Base-by-base conservation (phyloP, 2,329 filamentous ascomycete genomes). In the Xylariaceae sp. region DNA sequence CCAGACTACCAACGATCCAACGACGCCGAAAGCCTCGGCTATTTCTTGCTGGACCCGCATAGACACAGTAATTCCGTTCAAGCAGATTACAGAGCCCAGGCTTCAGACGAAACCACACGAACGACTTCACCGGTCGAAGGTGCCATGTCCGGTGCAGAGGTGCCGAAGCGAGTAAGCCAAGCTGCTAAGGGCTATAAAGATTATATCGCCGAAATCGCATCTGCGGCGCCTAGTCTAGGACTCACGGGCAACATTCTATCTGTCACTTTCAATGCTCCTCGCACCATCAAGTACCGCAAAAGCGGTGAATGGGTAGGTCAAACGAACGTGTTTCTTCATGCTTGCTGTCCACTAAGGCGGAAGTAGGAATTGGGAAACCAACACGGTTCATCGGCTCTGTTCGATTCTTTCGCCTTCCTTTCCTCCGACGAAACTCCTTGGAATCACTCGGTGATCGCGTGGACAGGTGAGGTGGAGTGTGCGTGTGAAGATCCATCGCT, bases 361-460 rank as follows among this genome's bases (percentile, higher is more conserved):
- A 19, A 50, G 21, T 59, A 92, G 89, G 83, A 88, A 67, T 75
- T 96, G 51, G 84, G 83, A 63, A 77, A 84, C 56, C 88, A 92
- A 22, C 87, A 87, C 56, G 92, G 92, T 51, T 92, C 92, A 54
- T 96, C 92, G 12, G 91, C 92, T 15, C 80, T 97, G 32, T 95
- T 95, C 72, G 91, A 96, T 70, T 92, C 91, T 9, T 91, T 97
- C 66, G 83, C 86, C 52, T 86, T 95, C 71, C 83, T 97, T 42
- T 89, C 91, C 3, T 95, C 91, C n/a, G 79, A 87, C 52, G 80
- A 87, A 41, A 86, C 87, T 2, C 85, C 87, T 18, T 97, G 92
- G 92, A 89, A 91, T 64, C 92, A 96, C 73, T 94, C 86, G 0
- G 81, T 96, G 5, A 88, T 97, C 49, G 92, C 90, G 43, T 97